phyloP scores from a whole-genome alignment of 2,329 filamentous ascomycete species.

The Pestalotiopsis sp. region DNA sequence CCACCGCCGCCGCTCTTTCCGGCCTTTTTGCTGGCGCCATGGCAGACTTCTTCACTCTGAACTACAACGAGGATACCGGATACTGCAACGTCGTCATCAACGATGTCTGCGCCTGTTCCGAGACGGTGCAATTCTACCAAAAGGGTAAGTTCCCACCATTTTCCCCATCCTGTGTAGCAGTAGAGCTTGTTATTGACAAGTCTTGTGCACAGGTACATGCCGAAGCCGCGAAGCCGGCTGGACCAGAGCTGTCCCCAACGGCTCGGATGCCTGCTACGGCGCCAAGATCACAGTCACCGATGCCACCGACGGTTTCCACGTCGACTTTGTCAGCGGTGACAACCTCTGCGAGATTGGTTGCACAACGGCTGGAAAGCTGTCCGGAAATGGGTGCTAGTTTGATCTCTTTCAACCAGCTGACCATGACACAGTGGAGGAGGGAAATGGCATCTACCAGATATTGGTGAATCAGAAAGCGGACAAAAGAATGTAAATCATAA shows the following conservation, averaged over 20 bases:
- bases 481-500: too few species aligned
- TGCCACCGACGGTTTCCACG: not conserved
- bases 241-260: not conserved
- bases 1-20: not conserved
- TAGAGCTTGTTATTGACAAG: not conserved
- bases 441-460: too few species aligned
- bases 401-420: too few species aligned
- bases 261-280: not conserved
- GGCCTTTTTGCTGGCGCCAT: not conserved
- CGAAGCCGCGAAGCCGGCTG: not conserved
- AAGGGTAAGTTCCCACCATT: not conserved
- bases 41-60: not conserved
- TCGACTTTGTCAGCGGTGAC: not conserved
- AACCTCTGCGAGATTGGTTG: not conserved
- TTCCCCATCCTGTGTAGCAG: too few species aligned
- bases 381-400: conserved; percentile 4
- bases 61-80: not conserved
- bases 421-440: too few species aligned
- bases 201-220: not conserved
- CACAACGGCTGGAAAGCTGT: not conserved
- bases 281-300: not conserved
- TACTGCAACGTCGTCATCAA: not conserved
- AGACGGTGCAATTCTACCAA: not conserved
- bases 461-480: too few species aligned
- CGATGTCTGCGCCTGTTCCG: not conserved